These are phyloP conservation scores for Cladorrhinum sp. DNA, from an alignment of 2,329 filamentous ascomycete species.

Conservation along the genomic window DNA sequence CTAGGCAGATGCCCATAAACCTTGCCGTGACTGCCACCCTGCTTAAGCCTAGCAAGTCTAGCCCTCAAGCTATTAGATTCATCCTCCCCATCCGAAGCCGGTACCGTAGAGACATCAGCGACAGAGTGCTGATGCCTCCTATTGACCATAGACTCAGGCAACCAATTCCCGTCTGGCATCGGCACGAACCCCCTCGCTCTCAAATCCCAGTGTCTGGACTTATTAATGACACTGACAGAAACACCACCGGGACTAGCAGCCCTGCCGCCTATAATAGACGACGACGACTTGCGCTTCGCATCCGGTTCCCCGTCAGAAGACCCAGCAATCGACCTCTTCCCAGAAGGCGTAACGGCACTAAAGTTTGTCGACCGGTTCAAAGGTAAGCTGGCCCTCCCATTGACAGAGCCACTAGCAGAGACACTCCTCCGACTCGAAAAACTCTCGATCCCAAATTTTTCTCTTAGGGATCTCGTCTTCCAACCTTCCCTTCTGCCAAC, in stretches of 20 bases:
- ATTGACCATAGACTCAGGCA: slow-evolving; percentile 43
- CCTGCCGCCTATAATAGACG: too few relatives aligned
- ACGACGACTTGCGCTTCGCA: slow-evolving; percentile 25
- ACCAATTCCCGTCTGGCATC: slow-evolving; percentile 51
- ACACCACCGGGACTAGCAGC: not conserved
- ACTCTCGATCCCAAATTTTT: slow-evolving; percentile 27
- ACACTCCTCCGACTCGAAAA: slow-evolving; percentile 23
- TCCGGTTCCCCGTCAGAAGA: slow-evolving; percentile 24
- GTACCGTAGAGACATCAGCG: not conserved
- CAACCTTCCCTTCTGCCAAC: slow-evolving; percentile 24
- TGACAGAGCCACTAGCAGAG: slow-evolving; percentile 25
- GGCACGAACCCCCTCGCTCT: slow-evolving; percentile 40
- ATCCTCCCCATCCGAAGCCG: not conserved
- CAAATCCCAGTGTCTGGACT: slow-evolving; percentile 38
- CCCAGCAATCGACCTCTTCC: slow-evolving; percentile 24
- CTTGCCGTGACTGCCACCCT: not conserved
- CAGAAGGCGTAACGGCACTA: slow-evolving; percentile 3
- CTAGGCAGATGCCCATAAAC: not conserved
- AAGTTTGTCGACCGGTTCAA: slow-evolving; percentile 24
- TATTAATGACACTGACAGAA: slow-evolving; percentile 10
- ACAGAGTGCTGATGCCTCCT: not conserved
- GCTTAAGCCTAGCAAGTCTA: slow-evolving; percentile 18
- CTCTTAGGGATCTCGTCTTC: slow-evolving; percentile 29
- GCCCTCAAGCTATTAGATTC: slow-evolving; percentile 5
- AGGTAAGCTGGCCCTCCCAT: slow-evolving; percentile 25